Percentiles rank a stretch among this genome's conserved stretches.
These are phyloP conservation scores for Pseudocercospora vitis DNA, from an alignment of 2,329 filamentous ascomycete species.

Conservation along the genomic window DNA sequence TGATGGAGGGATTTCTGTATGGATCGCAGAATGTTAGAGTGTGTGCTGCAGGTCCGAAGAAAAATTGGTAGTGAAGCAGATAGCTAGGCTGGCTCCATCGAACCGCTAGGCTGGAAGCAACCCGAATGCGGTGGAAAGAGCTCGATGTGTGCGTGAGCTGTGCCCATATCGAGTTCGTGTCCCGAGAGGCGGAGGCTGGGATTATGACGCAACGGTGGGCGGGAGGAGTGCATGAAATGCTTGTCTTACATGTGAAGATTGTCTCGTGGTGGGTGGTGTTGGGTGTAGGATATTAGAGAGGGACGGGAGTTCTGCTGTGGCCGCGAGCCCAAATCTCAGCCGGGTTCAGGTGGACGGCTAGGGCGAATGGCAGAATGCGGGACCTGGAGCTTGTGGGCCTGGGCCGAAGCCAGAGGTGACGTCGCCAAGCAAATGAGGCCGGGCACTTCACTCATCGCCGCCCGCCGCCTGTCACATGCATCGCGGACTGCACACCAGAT, in stretches of 20 bases:
- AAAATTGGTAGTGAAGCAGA: not conserved
- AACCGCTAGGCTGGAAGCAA: slow-evolving; percentile 7
- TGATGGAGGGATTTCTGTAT: slow-evolving; percentile 10
- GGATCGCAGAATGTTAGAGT: slow-evolving; percentile 6
- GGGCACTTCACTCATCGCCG: not conserved
- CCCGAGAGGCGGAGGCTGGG: not conserved
- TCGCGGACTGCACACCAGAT: not conserved
- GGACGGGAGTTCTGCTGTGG: too few species aligned
- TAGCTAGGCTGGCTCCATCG: not conserved
- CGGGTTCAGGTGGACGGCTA: not conserved
- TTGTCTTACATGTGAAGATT: slow-evolving; percentile 4
- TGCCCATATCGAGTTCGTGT: not conserved
- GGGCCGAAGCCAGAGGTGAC: not conserved
- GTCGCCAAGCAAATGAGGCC: slow-evolving; percentile 2
- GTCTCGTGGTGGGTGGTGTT: not conserved
- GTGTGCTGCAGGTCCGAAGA: not conserved
- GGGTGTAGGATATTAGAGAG: not conserved
- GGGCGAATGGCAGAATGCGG: slow-evolving; percentile 1
- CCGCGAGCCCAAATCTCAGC: not conserved
- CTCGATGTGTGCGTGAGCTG: not conserved
- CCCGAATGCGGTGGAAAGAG: slow-evolving; percentile 14
- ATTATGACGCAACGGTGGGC: not conserved
- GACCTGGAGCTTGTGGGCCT: not conserved
- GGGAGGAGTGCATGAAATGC: not conserved
- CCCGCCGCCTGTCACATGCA: not conserved